Percentiles rank a stretch among this genome's conserved stretches.
These are phyloP conservation scores for Malus fusca DNA, from an alignment of 306 rosid genomes.

Conservation along the genomic window DNA sequence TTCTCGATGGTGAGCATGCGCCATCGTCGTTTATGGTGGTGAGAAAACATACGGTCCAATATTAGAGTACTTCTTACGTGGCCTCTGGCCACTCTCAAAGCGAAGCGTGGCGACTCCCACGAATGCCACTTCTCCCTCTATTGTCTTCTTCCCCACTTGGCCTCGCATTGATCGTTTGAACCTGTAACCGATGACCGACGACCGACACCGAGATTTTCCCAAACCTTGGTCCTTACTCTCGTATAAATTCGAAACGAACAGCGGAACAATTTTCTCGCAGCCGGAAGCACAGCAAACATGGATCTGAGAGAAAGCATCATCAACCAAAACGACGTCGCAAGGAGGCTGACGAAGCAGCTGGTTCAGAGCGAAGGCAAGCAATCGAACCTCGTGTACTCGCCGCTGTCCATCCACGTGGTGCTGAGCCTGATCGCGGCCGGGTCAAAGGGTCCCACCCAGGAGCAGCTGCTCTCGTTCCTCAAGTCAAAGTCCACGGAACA, in stretches of 20 bases:
- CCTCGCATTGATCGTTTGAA: too few relatives aligned
- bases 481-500: constrained; percentile 45
- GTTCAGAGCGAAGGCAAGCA: constrained; percentile 27
- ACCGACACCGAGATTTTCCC: background rate
- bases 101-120: too few relatives aligned
- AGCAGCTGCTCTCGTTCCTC: constrained; percentile 73
- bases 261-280: too few relatives aligned
- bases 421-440: constrained; percentile 67
- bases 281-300: constrained; percentile 20
- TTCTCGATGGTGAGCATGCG: too few relatives aligned
- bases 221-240: background rate
- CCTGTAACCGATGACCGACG: background rate
- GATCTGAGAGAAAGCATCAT: constrained; percentile 47
- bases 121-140: too few relatives aligned
- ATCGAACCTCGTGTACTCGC: constrained; percentile 64
- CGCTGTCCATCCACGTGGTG: constrained; percentile 57
- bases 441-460: constrained; percentile 55
- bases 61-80: too few relatives aligned
- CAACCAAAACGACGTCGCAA: constrained; percentile 44
- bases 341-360: constrained; percentile 40
- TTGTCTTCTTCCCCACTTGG: too few relatives aligned
- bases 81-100: too few relatives aligned
- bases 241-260: background rate
- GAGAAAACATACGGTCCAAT: too few relatives aligned
- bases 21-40: too few relatives aligned